Evolutionary conservation across 805 yeast species (phyloP), one percentile per base, ranked within the genome.

Genomic region (Candida koratica): DNA sequence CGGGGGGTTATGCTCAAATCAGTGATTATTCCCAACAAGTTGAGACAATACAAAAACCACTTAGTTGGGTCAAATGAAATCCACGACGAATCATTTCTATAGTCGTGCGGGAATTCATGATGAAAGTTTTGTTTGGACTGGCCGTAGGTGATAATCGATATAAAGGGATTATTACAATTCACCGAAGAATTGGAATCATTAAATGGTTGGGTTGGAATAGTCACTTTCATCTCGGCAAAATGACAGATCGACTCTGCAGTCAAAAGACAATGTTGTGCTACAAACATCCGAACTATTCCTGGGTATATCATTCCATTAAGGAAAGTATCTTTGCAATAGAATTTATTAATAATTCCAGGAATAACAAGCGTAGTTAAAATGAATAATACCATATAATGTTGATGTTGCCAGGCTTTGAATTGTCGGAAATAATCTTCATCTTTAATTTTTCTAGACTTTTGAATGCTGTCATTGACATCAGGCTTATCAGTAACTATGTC

Each of bases 61-160:
- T 85, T 88, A 26, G 94, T 82, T 8, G 97, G 96, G 58, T 89
- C 97, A 58, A 77, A 82, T 31, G 82, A 81, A 59, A 78, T 79
- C 74, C 80, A 71, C 43, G 77, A 74, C 38, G 75, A 64, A 5
- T 88, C 85, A 46, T 79, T 79, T 43, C 96, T 71, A 62, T 82
- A 88, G 60, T 89, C 97, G 45, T 83, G 79, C 5, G 96, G 95
- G 60, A 89, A 89, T 62, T 87, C 96, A 64, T 90, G 96, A 64
- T 89, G 97, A 65, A 84, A 90, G 62, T 88, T 89, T 59, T 87
- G 94, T 60, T 79, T 79, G 4, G 95, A 90, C 61, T 89, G 96
- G 9, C 97, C 97, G 53, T 83, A 79, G 0, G 96, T 82, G 11
- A 85, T 67, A 11, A 77, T 53, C 15, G 79, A 79, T 17, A 79